Evolutionary conservation across 2,329 filamentous ascomycete species (phyloP).

Genomic region (Blastomyces gilchristii): DNA sequence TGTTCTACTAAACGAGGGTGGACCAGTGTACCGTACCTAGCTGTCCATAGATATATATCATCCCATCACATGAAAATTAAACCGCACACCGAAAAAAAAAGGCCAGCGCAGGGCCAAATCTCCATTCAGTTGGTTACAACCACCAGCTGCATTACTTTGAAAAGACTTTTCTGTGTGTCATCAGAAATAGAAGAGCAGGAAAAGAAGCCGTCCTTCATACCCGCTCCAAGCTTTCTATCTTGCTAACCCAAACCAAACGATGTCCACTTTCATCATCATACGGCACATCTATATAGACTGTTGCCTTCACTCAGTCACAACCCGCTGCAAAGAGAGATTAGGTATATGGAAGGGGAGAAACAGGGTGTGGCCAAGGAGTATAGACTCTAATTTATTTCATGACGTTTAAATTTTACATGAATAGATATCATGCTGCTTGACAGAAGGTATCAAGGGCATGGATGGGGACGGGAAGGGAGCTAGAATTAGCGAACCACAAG

Average conservation of each 20-base stretch:
- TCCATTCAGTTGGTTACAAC: too few relatives aligned
- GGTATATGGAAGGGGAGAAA: neutral
- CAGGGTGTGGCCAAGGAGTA: neutral
- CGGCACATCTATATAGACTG: neutral
- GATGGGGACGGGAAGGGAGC: constrained; percentile 14
- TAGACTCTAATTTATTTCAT: constrained; percentile 2
- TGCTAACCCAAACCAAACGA: neutral
- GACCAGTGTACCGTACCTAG: too few relatives aligned
- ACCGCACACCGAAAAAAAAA: too few relatives aligned
- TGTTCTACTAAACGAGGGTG: too few relatives aligned
- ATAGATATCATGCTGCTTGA: neutral
- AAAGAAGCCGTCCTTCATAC: neutral
- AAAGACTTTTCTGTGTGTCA: too few relatives aligned
- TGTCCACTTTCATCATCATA: neutral
- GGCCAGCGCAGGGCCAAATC: too few relatives aligned
- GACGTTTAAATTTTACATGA: constrained; percentile 5
- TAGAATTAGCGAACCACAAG: neutral
- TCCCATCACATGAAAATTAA: too few relatives aligned
- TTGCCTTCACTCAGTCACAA: neutral
- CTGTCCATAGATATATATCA: too few relatives aligned
- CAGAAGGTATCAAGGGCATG: neutral
- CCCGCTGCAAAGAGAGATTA: constrained; percentile 15
- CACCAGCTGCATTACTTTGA: too few relatives aligned
- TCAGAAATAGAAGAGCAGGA: too few relatives aligned
- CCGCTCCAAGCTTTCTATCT: neutral